Evolutionary conservation across 805 yeast species (phyloP).

Genomic region (Saccharomycopsis malanga): DNA sequence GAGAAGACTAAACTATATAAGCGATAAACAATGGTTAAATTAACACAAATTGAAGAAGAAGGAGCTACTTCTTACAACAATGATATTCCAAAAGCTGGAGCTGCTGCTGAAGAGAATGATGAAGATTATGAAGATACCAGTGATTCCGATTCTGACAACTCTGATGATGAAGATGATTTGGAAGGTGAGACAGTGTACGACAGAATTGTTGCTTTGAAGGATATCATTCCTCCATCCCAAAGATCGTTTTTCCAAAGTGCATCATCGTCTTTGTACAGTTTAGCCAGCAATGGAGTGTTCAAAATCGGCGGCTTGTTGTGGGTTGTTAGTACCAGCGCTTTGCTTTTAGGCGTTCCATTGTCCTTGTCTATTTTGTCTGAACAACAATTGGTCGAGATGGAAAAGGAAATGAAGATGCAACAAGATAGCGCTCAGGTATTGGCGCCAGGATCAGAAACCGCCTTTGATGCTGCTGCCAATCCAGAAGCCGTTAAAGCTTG

Average conservation of each 20-base stretch:
- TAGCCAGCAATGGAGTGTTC: slow-evolving; percentile 41
- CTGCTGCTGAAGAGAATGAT: slow-evolving; percentile 33
- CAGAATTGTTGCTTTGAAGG: slow-evolving; percentile 86
- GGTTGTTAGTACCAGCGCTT: slow-evolving; percentile 75
- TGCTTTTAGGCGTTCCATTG: slow-evolving; percentile 88
- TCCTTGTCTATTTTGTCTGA: slow-evolving; percentile 85
- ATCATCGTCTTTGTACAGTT: slow-evolving; percentile 30
- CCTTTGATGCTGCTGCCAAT: slow-evolving; percentile 11
- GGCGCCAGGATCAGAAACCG: slow-evolving; percentile 51
- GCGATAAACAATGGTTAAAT: slow-evolving; percentile 68
- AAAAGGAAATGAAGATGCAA: slow-evolving; percentile 80
- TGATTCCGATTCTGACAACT: slow-evolving; percentile 40
- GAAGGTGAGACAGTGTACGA: slow-evolving; percentile 80
- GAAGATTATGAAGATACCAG: slow-evolving; percentile 32
- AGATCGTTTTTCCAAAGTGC: slow-evolving; percentile 43
- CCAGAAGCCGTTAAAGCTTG: slow-evolving; percentile 2
- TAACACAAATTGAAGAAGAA: slow-evolving; percentile 52
- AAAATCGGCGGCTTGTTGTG: slow-evolving; percentile 75
- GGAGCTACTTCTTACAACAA: slow-evolving; percentile 31
- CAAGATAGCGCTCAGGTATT: slow-evolving; percentile 69
- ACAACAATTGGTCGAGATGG: slow-evolving; percentile 90
- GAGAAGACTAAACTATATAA: too few relatives aligned
- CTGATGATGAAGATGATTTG: slow-evolving; percentile 64
- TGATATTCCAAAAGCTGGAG: slow-evolving; percentile 31
- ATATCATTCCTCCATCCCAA: slow-evolving; percentile 83